phyloP scores from a whole-genome alignment of 1,284 basidiomycete species.

The Leccinum pachyderme region DNA sequence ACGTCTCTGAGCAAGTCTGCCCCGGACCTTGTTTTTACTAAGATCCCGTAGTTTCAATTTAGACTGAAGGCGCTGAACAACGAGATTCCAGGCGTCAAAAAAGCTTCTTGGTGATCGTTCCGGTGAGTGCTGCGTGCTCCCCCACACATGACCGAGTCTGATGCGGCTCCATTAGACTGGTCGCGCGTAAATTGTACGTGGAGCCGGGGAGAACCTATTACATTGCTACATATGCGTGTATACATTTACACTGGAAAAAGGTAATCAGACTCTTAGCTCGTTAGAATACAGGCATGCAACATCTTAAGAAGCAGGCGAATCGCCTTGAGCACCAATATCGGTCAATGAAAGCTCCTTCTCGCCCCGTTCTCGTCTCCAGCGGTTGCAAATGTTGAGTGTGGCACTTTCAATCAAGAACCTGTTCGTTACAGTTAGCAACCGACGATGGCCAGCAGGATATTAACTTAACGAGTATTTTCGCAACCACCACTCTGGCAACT shows the following conservation, averaged over 20 bases:
- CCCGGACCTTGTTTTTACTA: background rate
- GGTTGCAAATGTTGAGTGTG: constrained; percentile 64
- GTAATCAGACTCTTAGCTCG: background rate
- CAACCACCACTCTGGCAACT: constrained; percentile 81
- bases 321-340: constrained; percentile 51
- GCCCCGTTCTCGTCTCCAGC: constrained; percentile 75
- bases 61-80: constrained; percentile 76
- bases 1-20: constrained; percentile 37
- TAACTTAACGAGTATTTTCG: constrained; percentile 56
- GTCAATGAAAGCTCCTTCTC: constrained; percentile 59
- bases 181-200: background rate
- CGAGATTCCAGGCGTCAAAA: constrained; percentile 82
- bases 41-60: constrained; percentile 75
- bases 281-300: constrained; percentile 17
- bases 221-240: constrained; percentile 1
- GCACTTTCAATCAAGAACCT: constrained; percentile 72
- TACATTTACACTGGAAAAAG: constrained; percentile 6
- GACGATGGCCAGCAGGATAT: background rate
- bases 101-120: constrained; percentile 78
- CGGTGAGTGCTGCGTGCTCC: background rate
- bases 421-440: constrained; percentile 5
- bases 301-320: constrained; percentile 34
- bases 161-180: background rate
- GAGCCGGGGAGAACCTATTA: background rate
- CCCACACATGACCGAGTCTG: background rate